A percentile compares a stretch with the other conserved stretches of the same genome.
These are phyloP conservation scores for Lentinula raphanica DNA, from an alignment of 768 basidiomycete species.

Conservation along the genomic window DNA sequence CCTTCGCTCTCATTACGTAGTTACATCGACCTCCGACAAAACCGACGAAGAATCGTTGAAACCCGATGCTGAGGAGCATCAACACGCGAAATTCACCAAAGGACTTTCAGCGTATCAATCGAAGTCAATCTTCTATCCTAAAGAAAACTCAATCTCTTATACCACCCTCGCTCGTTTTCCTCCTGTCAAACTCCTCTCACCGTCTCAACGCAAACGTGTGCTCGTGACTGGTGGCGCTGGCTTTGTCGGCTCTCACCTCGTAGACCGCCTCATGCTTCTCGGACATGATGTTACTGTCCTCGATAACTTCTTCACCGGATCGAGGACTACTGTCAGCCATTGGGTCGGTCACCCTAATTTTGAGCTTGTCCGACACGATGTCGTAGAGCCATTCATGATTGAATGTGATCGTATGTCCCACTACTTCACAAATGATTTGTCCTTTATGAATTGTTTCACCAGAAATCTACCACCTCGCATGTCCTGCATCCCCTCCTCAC, in stretches of 20 bases:
- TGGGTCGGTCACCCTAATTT: slow-evolving; percentile 99
- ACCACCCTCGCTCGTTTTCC: slow-evolving; percentile 89
- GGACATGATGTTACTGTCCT: slow-evolving; percentile 97
- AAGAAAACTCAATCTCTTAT: slow-evolving; percentile 81
- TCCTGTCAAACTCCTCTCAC: slow-evolving; percentile 82
- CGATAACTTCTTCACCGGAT: slow-evolving; percentile 99
- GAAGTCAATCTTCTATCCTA: slow-evolving; percentile 81
- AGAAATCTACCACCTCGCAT: slow-evolving; percentile 99
- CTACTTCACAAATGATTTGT: neutral
- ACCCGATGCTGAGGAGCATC: slow-evolving; percentile 33
- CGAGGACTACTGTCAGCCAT: slow-evolving; percentile 92
- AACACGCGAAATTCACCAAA: slow-evolving; percentile 52
- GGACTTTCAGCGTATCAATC: slow-evolving; percentile 59
- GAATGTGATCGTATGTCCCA: slow-evolving; percentile 86
- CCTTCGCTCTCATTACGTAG: slow-evolving; percentile 74
- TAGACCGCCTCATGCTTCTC: slow-evolving; percentile 95
- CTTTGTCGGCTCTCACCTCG: slow-evolving; percentile 98
- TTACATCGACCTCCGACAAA: slow-evolving; percentile 32
- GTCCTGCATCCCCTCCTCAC: slow-evolving; percentile 94
- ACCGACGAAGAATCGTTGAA: slow-evolving; percentile 27
- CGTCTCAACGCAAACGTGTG: slow-evolving; percentile 76
- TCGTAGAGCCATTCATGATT: slow-evolving; percentile 96
- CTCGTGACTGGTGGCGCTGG: slow-evolving; percentile 97
- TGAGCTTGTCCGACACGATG: slow-evolving; percentile 95
- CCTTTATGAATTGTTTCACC: slow-evolving; percentile 12